Evolutionary conservation across 2,329 filamentous ascomycete genomes (phyloP), one percentile per base, ranked within the genome.

Genomic region (Aotearoamyces nothofagi): DNA sequence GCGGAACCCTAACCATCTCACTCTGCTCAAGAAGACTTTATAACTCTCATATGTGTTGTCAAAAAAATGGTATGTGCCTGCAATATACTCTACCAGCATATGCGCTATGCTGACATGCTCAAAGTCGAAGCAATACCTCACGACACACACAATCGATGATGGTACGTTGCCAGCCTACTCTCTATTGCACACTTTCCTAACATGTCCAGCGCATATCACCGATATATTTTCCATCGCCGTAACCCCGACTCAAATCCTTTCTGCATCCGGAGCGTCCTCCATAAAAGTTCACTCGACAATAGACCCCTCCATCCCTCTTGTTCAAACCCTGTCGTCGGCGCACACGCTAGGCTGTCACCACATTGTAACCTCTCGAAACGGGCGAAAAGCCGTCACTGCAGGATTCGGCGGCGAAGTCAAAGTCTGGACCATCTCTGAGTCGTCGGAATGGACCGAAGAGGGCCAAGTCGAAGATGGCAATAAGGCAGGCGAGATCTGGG

Each of bases 71-170:
- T n/a, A n/a, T n/a, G n/a, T n/a, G n/a, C n/a, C n/a, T n/a, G n/a
- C n/a, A n/a, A n/a, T n/a, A n/a, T n/a, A n/a, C n/a, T n/a, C n/a
- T n/a, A n/a, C n/a, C n/a, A n/a, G n/a, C 30, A 34, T 16, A 22
- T 22, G 19, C 19, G 19, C 8, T 8, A 22, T n/a, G n/a, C 19
- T 26, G 17, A 26, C 5, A 6, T 16, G 6, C 24, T n/a, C 33
- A 2, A 35, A 94, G 90, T 98, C 90, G 32, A 96, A 96, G 61
- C 90, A 96, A 76, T 98, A 94, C 53, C 69, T 98, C 38, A 92
- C 87, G 46, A 78, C 79, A 41, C 82, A 93, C 54, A 87, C 84
- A 24, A 71, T 93, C 52, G 80, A 92, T 51, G 70, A 84, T 61
- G 84, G 82, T 82, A 52, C 52, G 61, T 49, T 30, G 30, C 32